phyloP scores from a whole-genome alignment of 2,329 filamentous ascomycete species.

The Venturia carpophila region DNA sequence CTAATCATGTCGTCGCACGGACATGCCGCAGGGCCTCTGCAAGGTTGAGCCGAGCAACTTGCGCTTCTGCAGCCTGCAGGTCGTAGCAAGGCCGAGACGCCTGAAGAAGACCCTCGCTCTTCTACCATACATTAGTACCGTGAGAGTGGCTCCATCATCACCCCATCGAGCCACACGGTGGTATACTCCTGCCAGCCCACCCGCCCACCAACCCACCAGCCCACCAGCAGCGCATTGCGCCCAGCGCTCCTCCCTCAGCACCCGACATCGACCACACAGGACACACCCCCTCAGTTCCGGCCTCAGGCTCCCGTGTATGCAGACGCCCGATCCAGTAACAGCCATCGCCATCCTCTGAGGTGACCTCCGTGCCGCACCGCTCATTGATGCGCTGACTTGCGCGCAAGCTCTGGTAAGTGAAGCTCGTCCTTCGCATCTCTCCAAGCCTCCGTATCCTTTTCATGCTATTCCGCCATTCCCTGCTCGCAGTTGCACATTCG shows the following conservation, averaged over 20 bases:
- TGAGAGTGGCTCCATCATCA: not conserved
- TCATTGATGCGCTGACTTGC: too few relatives aligned
- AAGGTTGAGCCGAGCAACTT: not conserved
- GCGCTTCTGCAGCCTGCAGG: too few relatives aligned
- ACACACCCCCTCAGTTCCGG: too few relatives aligned
- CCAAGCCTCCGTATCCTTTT: not conserved
- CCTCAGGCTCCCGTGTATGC: not conserved
- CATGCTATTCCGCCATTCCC: not conserved
- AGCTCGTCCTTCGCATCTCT: not conserved
- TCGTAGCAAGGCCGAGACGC: not conserved
- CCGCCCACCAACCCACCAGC: too few relatives aligned
- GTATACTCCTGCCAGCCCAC: too few relatives aligned
- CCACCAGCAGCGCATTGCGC: not conserved
- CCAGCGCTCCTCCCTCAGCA: not conserved
- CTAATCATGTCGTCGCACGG: not conserved
- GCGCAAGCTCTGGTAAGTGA: not conserved
- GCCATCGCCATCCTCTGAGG: not conserved
- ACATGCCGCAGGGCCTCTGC: not conserved
- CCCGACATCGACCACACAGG: too few relatives aligned
- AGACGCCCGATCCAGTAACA: not conserved
- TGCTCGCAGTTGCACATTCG: not conserved
- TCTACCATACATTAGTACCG: not conserved
- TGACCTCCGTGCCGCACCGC: not conserved
- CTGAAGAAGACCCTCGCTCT: too few relatives aligned
- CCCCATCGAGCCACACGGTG: not conserved